A percentile compares a stretch with the other conserved stretches of the same genome.
These are phyloP conservation scores for Zangia roseola DNA, from an alignment of 768 basidiomycete species.

Conservation along the genomic window DNA sequence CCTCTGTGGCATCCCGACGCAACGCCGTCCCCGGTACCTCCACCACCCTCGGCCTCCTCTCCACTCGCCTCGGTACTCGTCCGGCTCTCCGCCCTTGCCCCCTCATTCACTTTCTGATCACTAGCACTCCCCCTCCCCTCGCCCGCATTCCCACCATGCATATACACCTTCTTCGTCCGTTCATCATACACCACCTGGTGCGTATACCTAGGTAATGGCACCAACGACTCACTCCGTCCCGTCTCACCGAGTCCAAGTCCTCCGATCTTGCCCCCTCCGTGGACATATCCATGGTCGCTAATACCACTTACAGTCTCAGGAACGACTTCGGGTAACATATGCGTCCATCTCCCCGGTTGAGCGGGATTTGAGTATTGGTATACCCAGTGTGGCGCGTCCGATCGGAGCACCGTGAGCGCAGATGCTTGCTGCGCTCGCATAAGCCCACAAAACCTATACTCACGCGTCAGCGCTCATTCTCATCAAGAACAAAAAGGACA, in stretches of 20 bases:
- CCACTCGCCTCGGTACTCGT: background rate
- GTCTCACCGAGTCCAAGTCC: background rate
- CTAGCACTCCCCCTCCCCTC: slow-evolving; percentile 18
- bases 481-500: background rate
- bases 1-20: slow-evolving; percentile 16
- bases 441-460: slow-evolving; percentile 59
- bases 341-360: slow-evolving; percentile 64
- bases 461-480: background rate
- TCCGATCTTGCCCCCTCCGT: background rate
- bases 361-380: slow-evolving; percentile 54
- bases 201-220: slow-evolving; percentile 67
- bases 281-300: background rate
- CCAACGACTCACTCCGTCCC: slow-evolving; percentile 21
- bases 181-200: slow-evolving; percentile 78
- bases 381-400: slow-evolving; percentile 62
- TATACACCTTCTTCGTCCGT: slow-evolving; percentile 50
- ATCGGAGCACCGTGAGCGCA: slow-evolving; percentile 41
- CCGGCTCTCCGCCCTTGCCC: background rate
- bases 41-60: background rate
- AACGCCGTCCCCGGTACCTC: background rate
- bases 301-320: background rate
- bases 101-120: slow-evolving; percentile 27
- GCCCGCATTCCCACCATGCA: slow-evolving; percentile 80
- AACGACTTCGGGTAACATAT: slow-evolving; percentile 44
- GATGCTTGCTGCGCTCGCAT: slow-evolving; percentile 41